Evolutionary conservation across 352 stramenopile genomes (phyloP), one percentile per base, ranked within the genome.

Genomic region (Phytophthora crassamura): DNA sequence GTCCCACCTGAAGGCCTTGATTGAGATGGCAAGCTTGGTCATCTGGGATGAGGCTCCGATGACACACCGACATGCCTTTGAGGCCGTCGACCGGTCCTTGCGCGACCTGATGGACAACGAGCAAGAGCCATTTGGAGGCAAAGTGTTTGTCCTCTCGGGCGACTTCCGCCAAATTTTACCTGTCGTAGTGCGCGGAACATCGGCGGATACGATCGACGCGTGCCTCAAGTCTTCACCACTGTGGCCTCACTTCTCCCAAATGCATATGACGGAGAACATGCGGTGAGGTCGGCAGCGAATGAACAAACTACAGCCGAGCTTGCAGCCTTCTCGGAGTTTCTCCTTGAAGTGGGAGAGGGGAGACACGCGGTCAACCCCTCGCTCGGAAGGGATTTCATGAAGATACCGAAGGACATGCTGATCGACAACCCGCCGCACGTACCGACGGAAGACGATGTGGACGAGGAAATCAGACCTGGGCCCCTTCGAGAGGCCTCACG

Each of bases 151-250:
- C 0, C 48, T 76, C 3, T 51, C 49, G 7, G 52, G 58, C n/a
- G 59, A 79, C 55, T 75, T 75, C 25, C 16, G 64, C 5, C 66
- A 75, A 38, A 53, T 62, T n/a, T 33, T 76, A 7, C 61, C 65
- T 22, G 53, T 77, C 6, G 47, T 79, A 0, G 41, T 25, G 34
- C 10, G 39, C 1, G 47, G 22, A 3, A 35, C 30, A 5, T 16
- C 15, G 0, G 55, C 41, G 0, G 40, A 71, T 10, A 64, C 66
- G 22, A 42, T 79, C 4, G n/a, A 59, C 30, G 53, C 40, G 1
- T 71, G 11, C 16, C 41, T 75, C 0, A 66, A 69, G 25, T 12
- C 12, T n/a, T 67, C 52, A 0, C 0, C 16, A 0, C 16, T 68
- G 5, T 68, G 57, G 40, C 32, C 39, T 20, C 52, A 50, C 10